Conservation (phyloP, 1,284 basidiomycete species). For the Thecaphora thlaspeos region DNA sequence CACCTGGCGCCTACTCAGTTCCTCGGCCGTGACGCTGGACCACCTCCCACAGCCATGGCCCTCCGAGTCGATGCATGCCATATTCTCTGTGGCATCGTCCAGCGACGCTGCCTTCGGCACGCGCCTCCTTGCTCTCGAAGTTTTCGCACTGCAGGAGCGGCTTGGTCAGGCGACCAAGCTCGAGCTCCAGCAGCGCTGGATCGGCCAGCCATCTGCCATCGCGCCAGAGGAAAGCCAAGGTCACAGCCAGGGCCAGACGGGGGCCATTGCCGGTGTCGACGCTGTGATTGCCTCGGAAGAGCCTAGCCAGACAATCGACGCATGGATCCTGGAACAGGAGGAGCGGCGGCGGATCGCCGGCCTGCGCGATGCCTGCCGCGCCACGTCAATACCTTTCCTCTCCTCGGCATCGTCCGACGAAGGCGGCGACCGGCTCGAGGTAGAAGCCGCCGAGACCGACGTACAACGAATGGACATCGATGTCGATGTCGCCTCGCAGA, state of each 20-base stretch:
- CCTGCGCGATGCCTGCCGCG: slow-evolving; percentile 5
- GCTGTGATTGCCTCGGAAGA: no score
- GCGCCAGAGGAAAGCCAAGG: not conserved
- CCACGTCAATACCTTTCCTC: slow-evolving; percentile 5
- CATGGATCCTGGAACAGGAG: slow-evolving; percentile 31
- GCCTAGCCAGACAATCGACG: slow-evolving; percentile 9
- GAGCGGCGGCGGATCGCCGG: slow-evolving; percentile 13
- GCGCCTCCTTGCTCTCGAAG: slow-evolving; percentile 38
- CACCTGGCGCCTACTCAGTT: no score
- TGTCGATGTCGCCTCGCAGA: not conserved
- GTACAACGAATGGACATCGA: no score
- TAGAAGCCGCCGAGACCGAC: no score
- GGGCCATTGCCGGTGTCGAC: not conserved
- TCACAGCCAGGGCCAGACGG: not conserved
- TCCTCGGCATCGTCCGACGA: no score
- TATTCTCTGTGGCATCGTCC: slow-evolving; percentile 9
- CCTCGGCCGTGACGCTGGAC: slow-evolving; percentile 26
- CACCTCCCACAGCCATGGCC: slow-evolving; percentile 3
- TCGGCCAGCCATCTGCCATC: not conserved
- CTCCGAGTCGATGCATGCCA: slow-evolving; percentile 14
- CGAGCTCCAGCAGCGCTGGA: slow-evolving; percentile 16
- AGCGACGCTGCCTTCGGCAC: slow-evolving; percentile 8
- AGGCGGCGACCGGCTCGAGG: no score
- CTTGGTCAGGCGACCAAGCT: slow-evolving; percentile 24
- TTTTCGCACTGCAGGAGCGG: slow-evolving; percentile 28